phyloP scores from a whole-genome alignment of 495 filamentous ascomycete genomes.

The Neurospora africana region DNA sequence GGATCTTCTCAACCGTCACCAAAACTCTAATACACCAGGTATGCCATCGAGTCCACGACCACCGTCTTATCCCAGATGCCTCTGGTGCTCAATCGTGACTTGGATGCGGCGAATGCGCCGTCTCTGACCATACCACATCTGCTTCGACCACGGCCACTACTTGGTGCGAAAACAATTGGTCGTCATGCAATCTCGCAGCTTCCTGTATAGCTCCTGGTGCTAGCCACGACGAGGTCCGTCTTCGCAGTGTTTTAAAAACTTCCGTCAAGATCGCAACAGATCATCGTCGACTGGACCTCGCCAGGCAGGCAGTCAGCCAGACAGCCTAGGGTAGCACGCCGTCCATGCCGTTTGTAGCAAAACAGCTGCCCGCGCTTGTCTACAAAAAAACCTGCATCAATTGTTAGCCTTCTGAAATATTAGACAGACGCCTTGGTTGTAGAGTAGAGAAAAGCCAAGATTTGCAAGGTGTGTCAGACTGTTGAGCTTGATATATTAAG shows the following conservation, averaged over 20 bases:
- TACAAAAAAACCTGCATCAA: neutral
- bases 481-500: constrained; percentile 48
- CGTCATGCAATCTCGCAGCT: neutral
- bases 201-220: neutral
- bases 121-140: neutral
- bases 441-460: neutral
- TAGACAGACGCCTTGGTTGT: neutral
- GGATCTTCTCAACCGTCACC: neutral
- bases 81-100: neutral
- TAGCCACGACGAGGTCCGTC: neutral
- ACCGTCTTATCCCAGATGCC: neutral
- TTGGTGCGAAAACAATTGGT: neutral
- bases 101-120: neutral
- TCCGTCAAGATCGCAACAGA: neutral
- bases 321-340: neutral
- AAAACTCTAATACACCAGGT: neutral
- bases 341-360: neutral
- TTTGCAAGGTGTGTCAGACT: constrained; percentile 35
- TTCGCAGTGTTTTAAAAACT: neutral
- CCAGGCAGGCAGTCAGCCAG: neutral
- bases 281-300: neutral
- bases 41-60: neutral
- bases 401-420: neutral
- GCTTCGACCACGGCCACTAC: neutral
- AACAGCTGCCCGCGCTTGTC: neutral